phyloP scores from a whole-genome alignment of 176 grass and related monocot genomes.

The Poa pratensis region DNA sequence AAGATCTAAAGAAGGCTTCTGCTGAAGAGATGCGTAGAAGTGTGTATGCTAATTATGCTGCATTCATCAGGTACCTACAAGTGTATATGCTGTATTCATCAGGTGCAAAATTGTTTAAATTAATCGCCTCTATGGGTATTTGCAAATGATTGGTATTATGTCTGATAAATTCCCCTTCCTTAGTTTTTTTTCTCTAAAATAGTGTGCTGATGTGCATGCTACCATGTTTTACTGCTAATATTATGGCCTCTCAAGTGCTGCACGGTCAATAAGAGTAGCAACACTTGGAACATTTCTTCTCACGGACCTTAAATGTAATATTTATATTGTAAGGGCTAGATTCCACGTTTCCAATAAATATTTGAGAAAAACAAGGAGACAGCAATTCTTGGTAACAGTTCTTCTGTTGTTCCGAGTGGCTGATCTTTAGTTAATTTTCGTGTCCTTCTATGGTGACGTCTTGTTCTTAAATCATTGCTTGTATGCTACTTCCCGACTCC shows the following conservation, averaged over 20 bases:
- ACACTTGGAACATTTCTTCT: not conserved
- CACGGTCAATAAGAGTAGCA: not conserved
- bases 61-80: conserved; percentile 90
- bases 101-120: conserved; percentile 34
- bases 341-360: not conserved
- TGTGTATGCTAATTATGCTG: conserved; percentile 94
- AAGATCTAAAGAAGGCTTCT: conserved; percentile 98
- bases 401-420: conserved; percentile 18
- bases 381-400: not conserved
- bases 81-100: conserved; percentile 80
- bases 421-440: not conserved
- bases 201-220: not conserved
- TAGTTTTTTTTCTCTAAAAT: not conserved
- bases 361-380: not conserved
- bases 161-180: not conserved
- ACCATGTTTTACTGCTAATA: conserved; percentile 6
- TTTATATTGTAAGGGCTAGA: conserved; percentile 18
- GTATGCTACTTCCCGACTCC: not conserved
- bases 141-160: not conserved
- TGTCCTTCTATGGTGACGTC: not conserved
- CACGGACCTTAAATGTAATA: not conserved
- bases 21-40: conserved; percentile 97
- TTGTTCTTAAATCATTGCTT: not conserved
- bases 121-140: not conserved
- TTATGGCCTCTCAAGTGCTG: conserved; percentile 5